Evolutionary conservation across 305 asterid genomes (phyloP).

Genomic region (Solanum hybrid): DNA sequence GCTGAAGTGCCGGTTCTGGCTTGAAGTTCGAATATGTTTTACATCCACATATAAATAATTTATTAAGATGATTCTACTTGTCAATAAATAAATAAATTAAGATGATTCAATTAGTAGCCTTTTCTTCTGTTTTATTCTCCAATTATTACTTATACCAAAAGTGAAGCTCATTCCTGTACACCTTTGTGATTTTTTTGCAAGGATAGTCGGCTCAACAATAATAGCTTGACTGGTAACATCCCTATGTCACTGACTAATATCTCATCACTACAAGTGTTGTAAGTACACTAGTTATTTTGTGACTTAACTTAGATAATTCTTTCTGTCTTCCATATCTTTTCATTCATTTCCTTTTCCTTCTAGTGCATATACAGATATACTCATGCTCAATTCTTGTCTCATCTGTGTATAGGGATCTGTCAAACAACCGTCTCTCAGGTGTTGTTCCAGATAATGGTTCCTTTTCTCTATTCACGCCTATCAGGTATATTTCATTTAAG

Average conservation of each 20-base stretch:
- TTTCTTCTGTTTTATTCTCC: not conserved
- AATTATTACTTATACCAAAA: not conserved
- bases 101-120: not conserved
- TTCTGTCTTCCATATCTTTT: not conserved
- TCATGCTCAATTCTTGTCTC: not conserved
- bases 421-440: slow-evolving; percentile 85
- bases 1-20: not conserved
- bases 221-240: slow-evolving; percentile 37
- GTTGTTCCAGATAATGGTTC: slow-evolving; percentile 96
- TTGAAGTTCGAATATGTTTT: not conserved
- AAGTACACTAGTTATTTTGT: slow-evolving; percentile 22
- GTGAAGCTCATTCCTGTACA: not conserved
- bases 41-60: not conserved
- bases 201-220: slow-evolving; percentile 53
- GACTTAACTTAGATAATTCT: not conserved
- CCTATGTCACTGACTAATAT: slow-evolving; percentile 41
- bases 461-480: slow-evolving; percentile 91
- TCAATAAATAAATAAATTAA: not conserved
- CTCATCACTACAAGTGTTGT: slow-evolving; percentile 47
- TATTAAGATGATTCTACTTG: not conserved
- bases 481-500: slow-evolving; percentile 45
- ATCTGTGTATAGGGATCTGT: slow-evolving; percentile 69
- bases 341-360: not conserved
- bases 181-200: slow-evolving; percentile 18
- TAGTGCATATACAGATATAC: not conserved